Base-by-base conservation (phyloP, 2,329 filamentous ascomycete species). In the Amylocarpus encephaloides region DNA sequence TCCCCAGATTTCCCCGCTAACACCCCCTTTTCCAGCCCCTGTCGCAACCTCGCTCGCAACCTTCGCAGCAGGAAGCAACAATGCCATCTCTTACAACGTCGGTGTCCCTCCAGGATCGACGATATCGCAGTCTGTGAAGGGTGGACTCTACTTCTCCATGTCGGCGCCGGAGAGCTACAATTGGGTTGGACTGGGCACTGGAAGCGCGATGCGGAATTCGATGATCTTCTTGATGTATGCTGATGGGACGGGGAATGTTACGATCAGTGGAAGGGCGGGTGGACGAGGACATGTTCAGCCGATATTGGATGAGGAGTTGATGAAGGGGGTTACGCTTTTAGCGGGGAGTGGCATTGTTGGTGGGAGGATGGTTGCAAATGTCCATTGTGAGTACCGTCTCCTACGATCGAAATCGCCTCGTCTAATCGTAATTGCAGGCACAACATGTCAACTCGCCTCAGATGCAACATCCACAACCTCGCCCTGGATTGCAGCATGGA, bases 221-320 rank as follows among this genome's bases (percentile, higher is more conserved):
- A 78, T 77, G 59, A 82, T 83, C 48, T 81, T 83, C 61, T 66
- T 82, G 26, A 71, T 81, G 30, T 83, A 83, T 60, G 70, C 75
- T 3, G 71, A 73, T 35, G 68, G 71, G 19, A 66, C 63, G 34
- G 74, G 76, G 7, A 72, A 69, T 49, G 75, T 83, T 9, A 83
- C 80, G 0, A 57, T 83, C 4, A 82, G 78, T 4, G 74, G 76
- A 6, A 67, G 79, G 22, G 56, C 68, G 15, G 71, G 70, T 2
- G 68, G 58, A 12, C 44, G 43, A 5, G 75, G 76, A 7, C 64
- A 79, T 48, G 57, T 58, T 1, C 59, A 69, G 57, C 79, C 79
- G 0, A 52, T 62, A 7, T 63, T 70, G 43, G 72, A 77, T 59
- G 62, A 63, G 5, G 61, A 62, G 15, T 67, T 74, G 2, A 57